Conservation (phyloP, 2,329 filamentous ascomycete species). For the Diaporthe ampelina region DNA sequence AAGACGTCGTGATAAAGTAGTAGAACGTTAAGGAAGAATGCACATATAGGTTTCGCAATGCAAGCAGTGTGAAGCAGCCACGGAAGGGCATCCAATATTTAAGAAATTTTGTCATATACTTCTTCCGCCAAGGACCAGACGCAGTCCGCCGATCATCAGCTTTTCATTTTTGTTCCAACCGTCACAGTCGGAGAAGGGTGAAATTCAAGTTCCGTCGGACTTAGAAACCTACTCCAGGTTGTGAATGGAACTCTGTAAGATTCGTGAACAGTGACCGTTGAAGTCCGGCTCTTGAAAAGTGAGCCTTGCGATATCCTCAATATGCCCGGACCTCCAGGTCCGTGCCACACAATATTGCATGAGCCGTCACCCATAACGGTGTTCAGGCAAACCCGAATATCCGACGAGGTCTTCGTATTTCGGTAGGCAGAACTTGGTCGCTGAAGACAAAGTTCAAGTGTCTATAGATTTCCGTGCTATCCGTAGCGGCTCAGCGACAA, state of each 20-base stretch:
- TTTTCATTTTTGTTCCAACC: background rate
- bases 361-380: background rate
- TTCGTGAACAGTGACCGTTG: no score
- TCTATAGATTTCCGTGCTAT: background rate
- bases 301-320: background rate
- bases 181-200: background rate
- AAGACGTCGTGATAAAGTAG: no score
- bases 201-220: background rate
- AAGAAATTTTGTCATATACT: background rate
- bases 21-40: no score
- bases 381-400: background rate
- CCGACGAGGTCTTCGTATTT: background rate
- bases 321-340: background rate
- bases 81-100: background rate
- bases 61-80: background rate
- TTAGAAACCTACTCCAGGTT: background rate
- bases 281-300: background rate
- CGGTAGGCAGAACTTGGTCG: background rate
- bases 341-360: background rate
- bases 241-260: no score
- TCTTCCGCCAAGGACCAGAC: background rate
- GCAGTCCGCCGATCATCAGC: background rate
- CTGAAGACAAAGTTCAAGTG: background rate
- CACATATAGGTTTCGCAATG: no score
- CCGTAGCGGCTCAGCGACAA: background rate